Conservation (phyloP, 129 eudicot genomes). For the Smallanthus sonchifolius region DNA sequence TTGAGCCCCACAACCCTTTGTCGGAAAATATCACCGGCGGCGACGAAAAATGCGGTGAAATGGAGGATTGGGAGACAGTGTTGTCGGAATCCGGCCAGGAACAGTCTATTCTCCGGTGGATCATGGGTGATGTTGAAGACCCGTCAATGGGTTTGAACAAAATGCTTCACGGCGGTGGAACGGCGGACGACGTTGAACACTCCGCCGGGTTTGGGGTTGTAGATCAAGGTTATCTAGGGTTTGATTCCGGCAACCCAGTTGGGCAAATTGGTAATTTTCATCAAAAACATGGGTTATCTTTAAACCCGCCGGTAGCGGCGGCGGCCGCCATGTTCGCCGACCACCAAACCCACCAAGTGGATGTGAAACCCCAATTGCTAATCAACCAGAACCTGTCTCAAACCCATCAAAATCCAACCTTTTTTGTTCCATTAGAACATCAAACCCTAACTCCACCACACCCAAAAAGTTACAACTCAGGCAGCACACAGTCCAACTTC, state of each 20-base stretch:
- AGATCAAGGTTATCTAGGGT: slow-evolving; percentile 52
- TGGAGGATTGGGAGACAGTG: slow-evolving; percentile 61
- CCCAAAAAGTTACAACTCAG: slow-evolving; percentile 60
- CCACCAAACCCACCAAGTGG: slow-evolving; percentile 25
- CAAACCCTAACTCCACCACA: slow-evolving; percentile 44
- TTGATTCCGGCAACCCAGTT: slow-evolving; percentile 32
- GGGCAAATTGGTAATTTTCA: slow-evolving; percentile 8
- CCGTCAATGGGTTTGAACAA: slow-evolving; percentile 62
- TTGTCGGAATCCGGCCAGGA: slow-evolving; percentile 51
- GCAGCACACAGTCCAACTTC: slow-evolving; percentile 38
- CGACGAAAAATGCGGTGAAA: slow-evolving; percentile 45
- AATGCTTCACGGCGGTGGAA: slow-evolving; percentile 39
- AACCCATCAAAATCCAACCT: slow-evolving; percentile 29
- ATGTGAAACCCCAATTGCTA: slow-evolving; percentile 47
- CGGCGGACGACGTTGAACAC: slow-evolving; percentile 31
- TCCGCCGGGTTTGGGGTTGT: slow-evolving; percentile 47
- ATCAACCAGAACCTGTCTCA: slow-evolving; percentile 33
- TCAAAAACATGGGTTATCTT: background rate
- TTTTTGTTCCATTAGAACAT: slow-evolving; percentile 47
- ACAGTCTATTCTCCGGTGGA: slow-evolving; percentile 70
- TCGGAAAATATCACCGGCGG: slow-evolving; percentile 40
- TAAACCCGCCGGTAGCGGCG: slow-evolving; percentile 12
- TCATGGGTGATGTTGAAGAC: slow-evolving; percentile 85
- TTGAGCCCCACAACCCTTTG: slow-evolving; percentile 27
- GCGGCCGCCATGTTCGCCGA: slow-evolving; percentile 1